Base-by-base conservation (phyloP, 2,329 filamentous ascomycete species). In the Cytospora leucostoma region DNA sequence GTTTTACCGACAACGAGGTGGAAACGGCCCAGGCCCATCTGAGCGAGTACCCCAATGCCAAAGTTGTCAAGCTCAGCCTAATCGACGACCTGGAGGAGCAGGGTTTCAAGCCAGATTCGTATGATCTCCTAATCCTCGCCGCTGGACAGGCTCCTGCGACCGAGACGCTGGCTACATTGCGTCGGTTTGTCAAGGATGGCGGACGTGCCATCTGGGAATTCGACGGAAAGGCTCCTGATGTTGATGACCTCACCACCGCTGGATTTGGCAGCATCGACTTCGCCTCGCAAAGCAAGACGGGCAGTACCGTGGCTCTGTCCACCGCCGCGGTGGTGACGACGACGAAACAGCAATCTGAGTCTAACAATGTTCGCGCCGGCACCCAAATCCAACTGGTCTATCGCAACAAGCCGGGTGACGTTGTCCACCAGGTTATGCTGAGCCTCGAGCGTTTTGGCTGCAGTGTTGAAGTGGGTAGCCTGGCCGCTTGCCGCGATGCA, bases 11-110 rank as follows among this genome's bases (percentile, higher is more conserved):
- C 12, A 21, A 65, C 12, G 65, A 67, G 17, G 56, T 65, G n/a
- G 62, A 65, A n/a, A 60, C 59, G 7, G 67, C 65, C 19, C 59
- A 59, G 19, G 59, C 62, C 38, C 17, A 63, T 17, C 37, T 67
- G 32, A 47, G 58, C 12, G 62, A 64, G 19, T 67, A 59, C 44
- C 58, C 65, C 33, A 67, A 68, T 53, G 64, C 67, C 50, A 70
- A 68, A 44, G 66, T 68, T 47, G 34, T 62, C 19, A 65, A 67
- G 61, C 49, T 68, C 62, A 17, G 17, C 17, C 12, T 12, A 40
- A 5, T 3, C 38, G 38, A 12, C 11, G 12, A 12, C 12, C 12
- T 17, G 38, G 38, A 40, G 38, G 38, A 40, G 11, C 38, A 12
- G 38, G 11, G 12, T 40, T 12, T 12, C 38, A 17, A 40, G 3